Percentiles rank a stretch among this genome's conserved stretches.
Evolutionary conservation across 148 eudicot genomes (phyloP).

Genomic region (Diospyros lotus): DNA sequence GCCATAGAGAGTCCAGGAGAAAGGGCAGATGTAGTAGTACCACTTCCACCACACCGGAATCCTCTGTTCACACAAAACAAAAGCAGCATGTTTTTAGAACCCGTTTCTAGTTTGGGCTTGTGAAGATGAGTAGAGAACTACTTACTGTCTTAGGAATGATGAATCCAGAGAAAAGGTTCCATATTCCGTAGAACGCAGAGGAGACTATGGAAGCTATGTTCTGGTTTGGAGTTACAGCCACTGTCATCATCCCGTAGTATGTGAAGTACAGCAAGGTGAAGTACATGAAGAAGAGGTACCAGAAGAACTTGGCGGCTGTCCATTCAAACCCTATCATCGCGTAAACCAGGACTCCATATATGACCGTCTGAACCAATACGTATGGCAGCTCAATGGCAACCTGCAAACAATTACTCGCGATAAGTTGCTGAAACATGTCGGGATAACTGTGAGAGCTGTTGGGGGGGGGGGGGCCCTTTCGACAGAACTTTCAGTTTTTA

Average conservation of each 20-base stretch:
- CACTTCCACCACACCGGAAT: constrained; percentile 64
- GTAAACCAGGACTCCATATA: constrained; percentile 53
- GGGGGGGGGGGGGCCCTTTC: neutral
- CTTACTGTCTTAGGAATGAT: constrained; percentile 32
- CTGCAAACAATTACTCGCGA: constrained; percentile 27
- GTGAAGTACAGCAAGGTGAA: constrained; percentile 60
- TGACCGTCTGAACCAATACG: constrained; percentile 34
- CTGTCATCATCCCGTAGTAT: constrained; percentile 68
- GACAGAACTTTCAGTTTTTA: neutral
- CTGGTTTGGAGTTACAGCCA: constrained; percentile 59
- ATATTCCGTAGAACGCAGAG: constrained; percentile 33
- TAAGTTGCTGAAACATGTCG: neutral
- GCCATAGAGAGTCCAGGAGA: constrained; percentile 63
- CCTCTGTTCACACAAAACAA: constrained; percentile 18
- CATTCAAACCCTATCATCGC: constrained; percentile 74
- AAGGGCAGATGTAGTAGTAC: constrained; percentile 59
- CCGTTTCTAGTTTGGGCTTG: neutral
- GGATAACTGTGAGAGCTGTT: neutral
- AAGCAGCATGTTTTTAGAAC: neutral
- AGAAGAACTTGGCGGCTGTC: constrained; percentile 57
- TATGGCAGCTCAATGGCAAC: constrained; percentile 67
- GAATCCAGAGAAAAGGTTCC: constrained; percentile 63
- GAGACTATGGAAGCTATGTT: constrained; percentile 50
- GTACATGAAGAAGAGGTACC: constrained; percentile 62
- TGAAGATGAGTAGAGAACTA: neutral